Percentiles rank a stretch among this genome's conserved stretches.
Conservation (phyloP, 345 rosid genomes). For the Eucalyptus globulus region DNA sequence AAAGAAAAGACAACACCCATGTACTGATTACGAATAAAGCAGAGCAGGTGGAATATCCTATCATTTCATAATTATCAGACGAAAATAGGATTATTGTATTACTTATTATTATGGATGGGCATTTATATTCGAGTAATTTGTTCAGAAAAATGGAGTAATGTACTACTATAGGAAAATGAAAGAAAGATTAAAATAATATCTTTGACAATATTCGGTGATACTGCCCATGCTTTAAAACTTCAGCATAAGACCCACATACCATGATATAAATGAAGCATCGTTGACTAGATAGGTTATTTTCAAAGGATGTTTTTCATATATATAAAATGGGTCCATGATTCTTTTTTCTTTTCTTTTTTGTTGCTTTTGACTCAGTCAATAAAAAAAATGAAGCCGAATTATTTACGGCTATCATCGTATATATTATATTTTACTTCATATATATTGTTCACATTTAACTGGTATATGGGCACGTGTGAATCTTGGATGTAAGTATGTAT, state of each 20-base stretch:
- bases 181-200: too few species aligned
- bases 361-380: background rate
- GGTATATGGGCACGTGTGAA: background rate
- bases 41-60: background rate
- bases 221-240: background rate
- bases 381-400: background rate
- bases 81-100: background rate
- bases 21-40: background rate
- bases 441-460: background rate
- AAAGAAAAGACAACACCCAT: background rate
- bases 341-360: fast-evolving
- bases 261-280: background rate
- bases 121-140: background rate
- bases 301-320: background rate
- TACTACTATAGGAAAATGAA: background rate
- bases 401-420: background rate
- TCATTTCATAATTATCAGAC: background rate
- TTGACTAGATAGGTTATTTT: background rate
- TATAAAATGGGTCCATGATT: background rate
- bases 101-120: background rate
- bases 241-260: background rate
- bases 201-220: background rate
- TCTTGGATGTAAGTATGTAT: background rate
- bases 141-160: background rate
- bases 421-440: background rate